These are phyloP conservation scores for Amanita pseudoporphyria DNA, from an alignment of 768 basidiomycete genomes.

Conservation along the genomic window DNA sequence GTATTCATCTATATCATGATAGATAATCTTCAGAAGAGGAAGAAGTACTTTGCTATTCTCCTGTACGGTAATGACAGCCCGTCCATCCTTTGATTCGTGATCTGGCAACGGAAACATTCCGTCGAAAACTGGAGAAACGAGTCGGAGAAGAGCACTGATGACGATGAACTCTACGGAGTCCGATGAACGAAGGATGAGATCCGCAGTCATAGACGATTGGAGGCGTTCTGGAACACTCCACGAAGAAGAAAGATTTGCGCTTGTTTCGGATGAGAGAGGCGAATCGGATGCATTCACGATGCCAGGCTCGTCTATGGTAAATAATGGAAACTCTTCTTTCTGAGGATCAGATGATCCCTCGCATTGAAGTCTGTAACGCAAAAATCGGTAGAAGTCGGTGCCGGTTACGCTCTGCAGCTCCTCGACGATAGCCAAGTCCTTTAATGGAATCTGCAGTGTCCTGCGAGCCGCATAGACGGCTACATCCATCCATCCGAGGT, in stretches of 20 bases:
- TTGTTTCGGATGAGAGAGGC: neutral
- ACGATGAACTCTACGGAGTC: constrained; percentile 23
- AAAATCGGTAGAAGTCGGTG: neutral
- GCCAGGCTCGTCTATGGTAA: neutral
- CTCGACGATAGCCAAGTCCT: neutral
- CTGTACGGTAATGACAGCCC: constrained; percentile 6
- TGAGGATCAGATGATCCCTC: neutral
- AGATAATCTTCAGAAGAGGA: constrained; percentile 6
- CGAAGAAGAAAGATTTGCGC: neutral
- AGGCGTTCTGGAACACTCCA: neutral
- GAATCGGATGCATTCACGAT: neutral
- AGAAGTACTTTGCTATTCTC: constrained; percentile 9
- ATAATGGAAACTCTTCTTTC: neutral
- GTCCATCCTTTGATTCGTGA: neutral
- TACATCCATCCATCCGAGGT: neutral
- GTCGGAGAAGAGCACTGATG: constrained; percentile 16
- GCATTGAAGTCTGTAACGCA: neutral
- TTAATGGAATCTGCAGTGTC: neutral
- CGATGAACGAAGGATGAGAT: constrained; percentile 18
- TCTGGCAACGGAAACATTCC: constrained; percentile 18
- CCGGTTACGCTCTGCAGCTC: constrained; percentile 1
- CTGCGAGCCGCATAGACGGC: neutral
- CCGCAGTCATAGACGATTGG: constrained; percentile 6
- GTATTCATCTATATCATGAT: neutral
- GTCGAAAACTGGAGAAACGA: constrained; percentile 21